Percentiles rank a stretch among this genome's conserved stretches.
phyloP scores from a whole-genome alignment of 345 rosid genomes.

The Conringia planisiliqua region DNA sequence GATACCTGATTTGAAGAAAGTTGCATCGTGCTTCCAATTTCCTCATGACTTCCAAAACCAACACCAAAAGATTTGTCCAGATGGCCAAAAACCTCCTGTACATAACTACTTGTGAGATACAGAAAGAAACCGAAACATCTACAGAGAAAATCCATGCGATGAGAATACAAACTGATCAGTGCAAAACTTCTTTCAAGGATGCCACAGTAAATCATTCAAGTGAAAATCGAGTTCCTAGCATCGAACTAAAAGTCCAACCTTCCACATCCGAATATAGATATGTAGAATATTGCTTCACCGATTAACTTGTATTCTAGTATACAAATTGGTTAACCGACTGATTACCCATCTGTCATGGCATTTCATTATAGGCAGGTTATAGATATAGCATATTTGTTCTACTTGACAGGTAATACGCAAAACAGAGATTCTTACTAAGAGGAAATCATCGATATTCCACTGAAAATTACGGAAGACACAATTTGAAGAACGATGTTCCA shows the following conservation, averaged over 20 bases:
- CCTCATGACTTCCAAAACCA: slow-evolving; percentile 58
- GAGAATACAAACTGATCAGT: background rate
- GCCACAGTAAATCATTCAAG: background rate
- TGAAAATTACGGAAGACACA: background rate
- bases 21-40: slow-evolving; percentile 49
- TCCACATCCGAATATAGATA: background rate
- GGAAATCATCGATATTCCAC: background rate
- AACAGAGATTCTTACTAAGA: background rate
- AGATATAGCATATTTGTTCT: slow-evolving; percentile 7
- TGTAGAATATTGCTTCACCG: background rate
- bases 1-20: slow-evolving; percentile 61
- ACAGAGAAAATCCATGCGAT: background rate
- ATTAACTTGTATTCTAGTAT: slow-evolving; percentile 1
- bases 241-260: background rate
- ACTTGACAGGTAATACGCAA: background rate
- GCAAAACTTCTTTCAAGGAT: background rate
- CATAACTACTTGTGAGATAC: slow-evolving; percentile 16
- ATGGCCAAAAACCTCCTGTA: slow-evolving; percentile 77
- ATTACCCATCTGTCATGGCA: background rate
- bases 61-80: slow-evolving; percentile 73
- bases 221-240: background rate
- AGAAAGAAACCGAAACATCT: background rate
- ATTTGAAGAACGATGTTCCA: no score
- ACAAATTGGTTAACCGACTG: background rate
- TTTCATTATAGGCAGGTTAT: background rate